Conservation (phyloP, 1,139 yeast genomes). For the Diutina ranongensis region DNA sequence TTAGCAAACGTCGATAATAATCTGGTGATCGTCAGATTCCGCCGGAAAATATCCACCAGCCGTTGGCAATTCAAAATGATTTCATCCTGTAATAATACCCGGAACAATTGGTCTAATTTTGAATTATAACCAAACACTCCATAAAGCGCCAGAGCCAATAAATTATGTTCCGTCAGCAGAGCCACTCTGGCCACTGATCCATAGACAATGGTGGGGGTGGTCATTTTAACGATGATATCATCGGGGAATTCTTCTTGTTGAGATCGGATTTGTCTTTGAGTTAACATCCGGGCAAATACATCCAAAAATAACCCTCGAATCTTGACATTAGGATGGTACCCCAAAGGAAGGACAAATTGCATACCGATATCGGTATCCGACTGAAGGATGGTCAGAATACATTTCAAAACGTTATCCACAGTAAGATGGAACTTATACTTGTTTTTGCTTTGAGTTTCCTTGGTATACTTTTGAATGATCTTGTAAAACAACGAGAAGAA, state of each 20-base stretch:
- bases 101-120: slow-evolving; percentile 43
- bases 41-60: slow-evolving; percentile 48
- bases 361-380: slow-evolving; percentile 73
- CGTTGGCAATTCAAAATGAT: slow-evolving; percentile 31
- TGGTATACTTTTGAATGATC: slow-evolving; percentile 49
- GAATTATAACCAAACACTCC: slow-evolving; percentile 46
- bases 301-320: slow-evolving; percentile 65
- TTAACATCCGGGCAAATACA: slow-evolving; percentile 60
- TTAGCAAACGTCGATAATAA: slow-evolving; percentile 63
- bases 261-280: slow-evolving; percentile 21
- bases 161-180: slow-evolving; percentile 33
- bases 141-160: slow-evolving; percentile 57
- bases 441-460: slow-evolving; percentile 14
- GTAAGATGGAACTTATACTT: slow-evolving; percentile 46
- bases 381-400: slow-evolving; percentile 57
- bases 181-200: slow-evolving; percentile 63
- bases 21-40: slow-evolving; percentile 77
- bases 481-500: slow-evolving; percentile 63
- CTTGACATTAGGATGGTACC: slow-evolving; percentile 56
- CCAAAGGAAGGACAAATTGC: slow-evolving; percentile 66
- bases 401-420: slow-evolving; percentile 54
- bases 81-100: slow-evolving; percentile 50
- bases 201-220: slow-evolving; percentile 19
- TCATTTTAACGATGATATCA: slow-evolving; percentile 14
- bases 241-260: slow-evolving; percentile 19